Evolutionary conservation across 345 rosid genomes (phyloP).

Genomic region (Cardamine chenopodiifolia): DNA sequence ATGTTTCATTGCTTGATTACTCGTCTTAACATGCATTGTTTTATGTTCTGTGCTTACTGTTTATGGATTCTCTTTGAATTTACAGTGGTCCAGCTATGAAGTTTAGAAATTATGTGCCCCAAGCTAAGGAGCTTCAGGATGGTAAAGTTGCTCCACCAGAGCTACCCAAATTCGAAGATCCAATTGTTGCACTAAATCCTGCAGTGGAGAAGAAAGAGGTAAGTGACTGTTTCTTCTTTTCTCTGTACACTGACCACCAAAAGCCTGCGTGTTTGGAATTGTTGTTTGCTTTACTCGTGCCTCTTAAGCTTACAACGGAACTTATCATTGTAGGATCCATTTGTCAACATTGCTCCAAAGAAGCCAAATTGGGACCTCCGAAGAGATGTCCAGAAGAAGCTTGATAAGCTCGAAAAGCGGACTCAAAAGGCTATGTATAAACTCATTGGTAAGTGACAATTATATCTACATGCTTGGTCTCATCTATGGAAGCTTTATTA

Average conservation of each 20-base stretch:
- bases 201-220: slow-evolving; percentile 73
- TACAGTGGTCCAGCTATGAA: slow-evolving; percentile 72
- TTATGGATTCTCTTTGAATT: slow-evolving; percentile 21
- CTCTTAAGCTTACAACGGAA: slow-evolving; percentile 7
- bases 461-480: slow-evolving; percentile 1
- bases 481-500: slow-evolving; percentile 1
- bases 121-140: slow-evolving; percentile 87
- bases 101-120: slow-evolving; percentile 95
- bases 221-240: slow-evolving; percentile 8
- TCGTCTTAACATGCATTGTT: neutral
- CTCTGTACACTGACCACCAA: neutral
- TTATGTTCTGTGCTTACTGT: slow-evolving; percentile 15
- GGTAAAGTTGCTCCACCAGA: slow-evolving; percentile 84
- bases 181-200: slow-evolving; percentile 62
- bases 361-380: slow-evolving; percentile 97
- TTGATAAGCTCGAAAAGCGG: slow-evolving; percentile 88
- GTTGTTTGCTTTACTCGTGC: neutral
- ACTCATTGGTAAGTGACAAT: slow-evolving; percentile 70
- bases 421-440: slow-evolving; percentile 79
- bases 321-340: slow-evolving; percentile 65
- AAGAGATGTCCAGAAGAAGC: slow-evolving; percentile 94
- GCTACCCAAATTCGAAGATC: slow-evolving; percentile 90
- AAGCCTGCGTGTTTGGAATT: slow-evolving; percentile 6
- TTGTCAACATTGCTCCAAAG: slow-evolving; percentile 95
- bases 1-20: slow-evolving; percentile 1